Evolutionary conservation across 148 eudicot genomes (phyloP).

Genomic region (Spergularia marina): DNA sequence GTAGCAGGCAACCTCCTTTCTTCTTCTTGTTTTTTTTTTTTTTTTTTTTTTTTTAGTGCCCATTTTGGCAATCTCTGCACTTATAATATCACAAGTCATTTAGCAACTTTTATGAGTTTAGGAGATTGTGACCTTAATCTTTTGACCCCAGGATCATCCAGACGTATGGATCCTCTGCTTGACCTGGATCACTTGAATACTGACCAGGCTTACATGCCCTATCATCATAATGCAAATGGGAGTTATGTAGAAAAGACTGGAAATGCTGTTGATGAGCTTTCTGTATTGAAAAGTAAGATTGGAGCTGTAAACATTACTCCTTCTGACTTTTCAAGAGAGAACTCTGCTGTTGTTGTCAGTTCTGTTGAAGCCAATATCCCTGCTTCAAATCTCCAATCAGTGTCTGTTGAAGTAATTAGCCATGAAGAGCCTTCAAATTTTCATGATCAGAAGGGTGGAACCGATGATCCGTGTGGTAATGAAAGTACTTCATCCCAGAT

Average conservation of each 20-base stretch:
- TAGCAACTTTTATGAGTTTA: neutral
- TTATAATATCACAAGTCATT: too few species aligned
- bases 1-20: too few species aligned
- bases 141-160: neutral
- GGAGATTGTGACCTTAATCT: neutral
- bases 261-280: neutral
- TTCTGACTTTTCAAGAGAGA: neutral
- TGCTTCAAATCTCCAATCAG: neutral
- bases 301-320: neutral
- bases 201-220: neutral
- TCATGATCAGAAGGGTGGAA: neutral
- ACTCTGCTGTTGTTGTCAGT: neutral
- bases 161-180: neutral
- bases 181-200: slow-evolving; percentile 9
- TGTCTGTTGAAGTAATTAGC: neutral
- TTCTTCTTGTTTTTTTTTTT: too few species aligned
- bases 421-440: neutral
- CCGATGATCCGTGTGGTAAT: neutral
- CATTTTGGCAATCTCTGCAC: too few species aligned
- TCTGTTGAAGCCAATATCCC: too few species aligned
- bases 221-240: slow-evolving; percentile 1
- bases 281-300: neutral
- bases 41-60: too few species aligned
- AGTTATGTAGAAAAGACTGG: neutral
- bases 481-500: neutral